Evolutionary conservation across 805 yeast genomes (phyloP).

Genomic region (Myxozyma neglecta): DNA sequence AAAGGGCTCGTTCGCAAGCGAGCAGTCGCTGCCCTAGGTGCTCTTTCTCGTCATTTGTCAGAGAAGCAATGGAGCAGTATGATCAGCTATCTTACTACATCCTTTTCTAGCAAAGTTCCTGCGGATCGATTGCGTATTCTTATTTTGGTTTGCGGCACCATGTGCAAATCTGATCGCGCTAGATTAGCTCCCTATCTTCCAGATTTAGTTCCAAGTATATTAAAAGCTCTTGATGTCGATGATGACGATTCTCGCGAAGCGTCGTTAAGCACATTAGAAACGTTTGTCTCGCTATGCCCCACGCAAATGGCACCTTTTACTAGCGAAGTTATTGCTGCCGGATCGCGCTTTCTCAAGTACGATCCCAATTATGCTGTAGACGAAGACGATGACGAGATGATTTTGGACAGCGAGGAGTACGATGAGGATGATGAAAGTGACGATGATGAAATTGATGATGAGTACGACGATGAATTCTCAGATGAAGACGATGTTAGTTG

Average conservation of each 20-base stretch:
- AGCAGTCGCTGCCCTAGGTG: conserved; percentile 51
- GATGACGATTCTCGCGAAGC: conserved; percentile 53
- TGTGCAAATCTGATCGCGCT: conserved; percentile 35
- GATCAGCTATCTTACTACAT: conserved; percentile 19
- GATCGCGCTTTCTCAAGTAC: conserved; percentile 43
- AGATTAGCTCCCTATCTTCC: conserved; percentile 26
- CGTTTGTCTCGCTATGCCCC: conserved; percentile 46
- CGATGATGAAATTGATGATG: conserved; percentile 41
- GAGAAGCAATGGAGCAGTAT: conserved; percentile 35
- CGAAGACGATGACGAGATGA: conserved; percentile 25
- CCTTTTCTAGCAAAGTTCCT: conserved; percentile 4
- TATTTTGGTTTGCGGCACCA: conserved; percentile 33
- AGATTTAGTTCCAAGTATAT: conserved; percentile 26
- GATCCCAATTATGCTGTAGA: conserved; percentile 48
- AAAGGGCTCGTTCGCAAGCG: conserved; percentile 53
- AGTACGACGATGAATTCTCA: conserved; percentile 40
- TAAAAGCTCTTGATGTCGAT: conserved; percentile 36
- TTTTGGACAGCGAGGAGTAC: conserved; percentile 39
- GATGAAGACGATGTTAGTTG: conserved; percentile 58
- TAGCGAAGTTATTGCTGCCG: conserved; percentile 38
- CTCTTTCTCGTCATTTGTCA: conserved; percentile 41
- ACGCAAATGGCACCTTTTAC: conserved; percentile 38
- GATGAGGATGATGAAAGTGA: conserved; percentile 52
- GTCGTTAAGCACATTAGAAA: conserved; percentile 45
- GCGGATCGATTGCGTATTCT: conserved; percentile 23